Evolutionary conservation across 2,329 filamentous ascomycete species (phyloP).

Genomic region (Fusarium agapanthi): DNA sequence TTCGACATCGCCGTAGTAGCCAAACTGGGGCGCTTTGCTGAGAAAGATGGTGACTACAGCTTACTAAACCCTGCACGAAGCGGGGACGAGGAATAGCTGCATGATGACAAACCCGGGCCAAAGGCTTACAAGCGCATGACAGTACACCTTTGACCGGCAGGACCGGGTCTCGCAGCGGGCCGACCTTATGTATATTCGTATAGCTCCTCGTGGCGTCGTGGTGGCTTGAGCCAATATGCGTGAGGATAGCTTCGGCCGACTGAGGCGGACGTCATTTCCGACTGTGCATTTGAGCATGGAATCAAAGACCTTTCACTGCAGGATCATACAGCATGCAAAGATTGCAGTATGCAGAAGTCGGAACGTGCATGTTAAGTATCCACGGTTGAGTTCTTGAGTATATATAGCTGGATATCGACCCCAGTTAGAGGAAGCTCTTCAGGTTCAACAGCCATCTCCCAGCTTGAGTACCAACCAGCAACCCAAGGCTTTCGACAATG

Average conservation of each 20-base stretch:
- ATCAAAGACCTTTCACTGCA: background rate
- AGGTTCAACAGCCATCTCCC: constrained; percentile 15
- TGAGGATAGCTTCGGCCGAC: constrained; percentile 2
- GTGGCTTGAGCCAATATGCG: constrained; percentile 1
- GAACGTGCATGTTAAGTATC: background rate
- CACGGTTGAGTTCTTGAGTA: background rate
- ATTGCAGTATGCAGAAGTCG: background rate
- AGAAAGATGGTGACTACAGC: constrained; percentile 23
- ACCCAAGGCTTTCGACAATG: constrained; percentile 14
- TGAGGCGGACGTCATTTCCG: constrained; percentile 5
- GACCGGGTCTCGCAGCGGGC: background rate
- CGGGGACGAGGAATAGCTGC: constrained; percentile 2
- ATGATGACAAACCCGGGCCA: constrained; percentile 24
- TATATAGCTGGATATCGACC: background rate
- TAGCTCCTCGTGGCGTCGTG: background rate
- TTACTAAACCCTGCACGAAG: constrained; percentile 15
- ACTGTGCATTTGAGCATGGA: constrained; percentile 8
- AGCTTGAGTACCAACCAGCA: background rate
- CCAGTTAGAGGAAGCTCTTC: background rate
- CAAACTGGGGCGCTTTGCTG: constrained; percentile 1
- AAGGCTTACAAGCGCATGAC: constrained; percentile 18
- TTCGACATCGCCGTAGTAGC: background rate
- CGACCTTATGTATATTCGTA: constrained; percentile 7
- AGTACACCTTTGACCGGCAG: background rate
- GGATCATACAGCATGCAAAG: background rate